Base-by-base conservation (phyloP, 2,329 filamentous ascomycete species). In the Cladosporium sphaerospermum region DNA sequence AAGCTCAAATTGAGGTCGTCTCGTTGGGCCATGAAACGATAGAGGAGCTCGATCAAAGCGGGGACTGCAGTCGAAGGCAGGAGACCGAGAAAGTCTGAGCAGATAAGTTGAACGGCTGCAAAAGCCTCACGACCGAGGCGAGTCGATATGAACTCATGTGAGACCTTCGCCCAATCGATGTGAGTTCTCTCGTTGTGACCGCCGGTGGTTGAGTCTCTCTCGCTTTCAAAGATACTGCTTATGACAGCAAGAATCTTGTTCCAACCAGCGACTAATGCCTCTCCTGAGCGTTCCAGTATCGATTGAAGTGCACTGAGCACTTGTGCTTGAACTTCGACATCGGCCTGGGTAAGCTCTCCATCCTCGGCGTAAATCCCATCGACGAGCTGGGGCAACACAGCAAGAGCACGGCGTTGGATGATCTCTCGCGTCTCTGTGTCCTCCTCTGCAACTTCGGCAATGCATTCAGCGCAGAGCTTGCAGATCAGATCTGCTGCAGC, bases 1-100 rank as follows among this genome's bases (percentile, higher is more conserved):
- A 99, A 76, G 0, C 92, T 92, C 63, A 97, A 95, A 61, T 99
- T 99, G 36, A 99, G 78, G 65, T 99, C 93, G 60, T 95, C 88
- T 58, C 85, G 80, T 68, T 99, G 93, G 0, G 84, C 86, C 61
- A 89, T 90, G 69, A 97, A 99, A 59, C 86, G 85, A 64, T 89
- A 89, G 18, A 99, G 79, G 9, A 91, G 89, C 71, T 95, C 87
- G 56, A 97, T 84, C 13, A 99, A 79, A 84, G 78, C 69, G 86
- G 88, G 73, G 80, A 96, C 46, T 76, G 80, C 67, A 81, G 83
- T 43, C 82, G 87, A 53, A 84, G 78, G 74, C n/a, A 77, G 67
- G 6, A 87, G 83, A 11, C 84, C 78, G 33, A 99, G 73, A 64
- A 99, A 99, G 69, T 99, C 93, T 0, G 93, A 96, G 68, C 91